phyloP scores from a whole-genome alignment of 2,329 filamentous ascomycete genomes.

The Hypocreales sp. region DNA sequence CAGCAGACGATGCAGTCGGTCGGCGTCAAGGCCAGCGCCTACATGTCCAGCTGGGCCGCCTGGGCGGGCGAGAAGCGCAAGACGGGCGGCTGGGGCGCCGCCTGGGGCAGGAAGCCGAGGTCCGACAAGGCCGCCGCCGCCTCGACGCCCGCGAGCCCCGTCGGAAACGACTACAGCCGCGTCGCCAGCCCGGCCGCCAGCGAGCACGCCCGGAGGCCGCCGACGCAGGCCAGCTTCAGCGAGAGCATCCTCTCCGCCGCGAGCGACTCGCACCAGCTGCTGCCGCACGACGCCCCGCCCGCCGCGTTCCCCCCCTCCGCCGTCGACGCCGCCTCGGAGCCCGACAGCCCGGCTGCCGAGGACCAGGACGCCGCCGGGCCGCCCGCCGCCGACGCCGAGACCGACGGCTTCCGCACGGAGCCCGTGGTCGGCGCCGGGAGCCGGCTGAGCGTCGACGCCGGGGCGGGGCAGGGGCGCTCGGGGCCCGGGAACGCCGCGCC shows the following conservation, averaged over 20 bases:
- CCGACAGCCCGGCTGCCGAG: no score
- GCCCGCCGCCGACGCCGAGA: background rate
- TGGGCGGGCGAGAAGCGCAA: conserved; percentile 68
- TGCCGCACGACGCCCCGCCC: conserved; percentile 2
- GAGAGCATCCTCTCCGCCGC: conserved; percentile 28
- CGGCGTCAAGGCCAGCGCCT: conserved; percentile 42
- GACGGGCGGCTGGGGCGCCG: conserved; percentile 25
- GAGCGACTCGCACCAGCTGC: conserved; percentile 12
- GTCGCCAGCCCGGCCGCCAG: no score
- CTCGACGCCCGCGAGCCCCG: conserved; percentile 19
- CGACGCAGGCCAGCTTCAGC: conserved; percentile 25
- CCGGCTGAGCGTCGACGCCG: background rate
- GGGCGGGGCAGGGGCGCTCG: background rate
- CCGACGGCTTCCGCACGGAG: conserved; percentile 1
- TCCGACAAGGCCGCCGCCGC: conserved; percentile 15
- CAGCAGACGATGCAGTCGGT: conserved; percentile 32
- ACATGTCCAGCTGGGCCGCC: conserved; percentile 52
- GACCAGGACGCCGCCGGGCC: no score
- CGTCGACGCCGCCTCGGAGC: no score
- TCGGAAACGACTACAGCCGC: conserved; percentile 21
- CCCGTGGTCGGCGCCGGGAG: background rate
- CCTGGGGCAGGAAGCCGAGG: conserved; percentile 21
- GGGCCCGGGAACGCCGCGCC: no score
- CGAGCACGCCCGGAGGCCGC: conserved; percentile 15
- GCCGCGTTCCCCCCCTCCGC: background rate